These are phyloP conservation scores for Nasturtium officinale DNA, from an alignment of 345 rosid species.

Conservation along the genomic window DNA sequence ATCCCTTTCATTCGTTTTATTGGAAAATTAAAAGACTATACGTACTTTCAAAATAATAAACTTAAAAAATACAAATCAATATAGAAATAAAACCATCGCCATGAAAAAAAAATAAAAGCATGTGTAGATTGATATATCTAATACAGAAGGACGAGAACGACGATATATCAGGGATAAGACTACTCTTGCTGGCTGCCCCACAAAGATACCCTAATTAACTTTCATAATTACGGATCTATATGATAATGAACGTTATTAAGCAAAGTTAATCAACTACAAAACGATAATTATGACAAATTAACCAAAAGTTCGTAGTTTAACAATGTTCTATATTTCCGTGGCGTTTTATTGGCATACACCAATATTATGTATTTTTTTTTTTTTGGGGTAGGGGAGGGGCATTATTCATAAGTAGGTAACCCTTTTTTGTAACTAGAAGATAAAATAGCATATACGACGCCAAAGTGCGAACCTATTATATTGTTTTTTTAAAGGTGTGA, in stretches of 20 bases:
- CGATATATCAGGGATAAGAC: slow-evolving; percentile 5
- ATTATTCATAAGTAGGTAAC: neutral
- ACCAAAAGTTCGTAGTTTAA: neutral
- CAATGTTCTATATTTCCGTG: neutral
- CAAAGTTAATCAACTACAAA: neutral
- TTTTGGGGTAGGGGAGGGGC: neutral
- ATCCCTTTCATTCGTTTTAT: neutral
- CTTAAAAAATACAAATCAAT: neutral
- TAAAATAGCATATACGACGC: neutral
- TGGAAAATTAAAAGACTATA: neutral
- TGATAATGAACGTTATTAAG: slow-evolving; percentile 22
- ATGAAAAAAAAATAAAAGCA: slow-evolving; percentile 8
- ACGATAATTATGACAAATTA: neutral
- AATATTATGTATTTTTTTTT: neutral
- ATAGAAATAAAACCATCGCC: neutral
- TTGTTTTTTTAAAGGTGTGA: neutral
- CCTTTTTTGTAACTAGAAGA: neutral
- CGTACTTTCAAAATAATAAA: too few relatives aligned
- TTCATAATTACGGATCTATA: slow-evolving; percentile 36
- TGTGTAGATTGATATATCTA: slow-evolving; percentile 19
- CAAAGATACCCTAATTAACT: slow-evolving; percentile 26
- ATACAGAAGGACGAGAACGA: neutral
- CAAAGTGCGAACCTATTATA: too few relatives aligned
- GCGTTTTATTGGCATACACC: neutral
- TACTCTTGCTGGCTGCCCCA: slow-evolving; percentile 19